phyloP scores from a whole-genome alignment of 805 yeast genomes.

The Candida rishiriensis region DNA sequence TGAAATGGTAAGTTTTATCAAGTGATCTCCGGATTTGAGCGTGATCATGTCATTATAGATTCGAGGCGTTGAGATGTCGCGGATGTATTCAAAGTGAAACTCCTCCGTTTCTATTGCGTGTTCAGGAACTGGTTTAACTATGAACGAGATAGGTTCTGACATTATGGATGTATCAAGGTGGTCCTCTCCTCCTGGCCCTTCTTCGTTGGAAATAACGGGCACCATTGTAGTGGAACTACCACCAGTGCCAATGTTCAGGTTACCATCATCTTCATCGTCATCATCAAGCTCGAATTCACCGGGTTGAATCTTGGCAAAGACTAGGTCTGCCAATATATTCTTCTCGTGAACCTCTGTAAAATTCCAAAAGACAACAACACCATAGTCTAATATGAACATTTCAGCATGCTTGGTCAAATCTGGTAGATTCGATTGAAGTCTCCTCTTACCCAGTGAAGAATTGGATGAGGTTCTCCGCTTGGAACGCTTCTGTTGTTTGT shows the following conservation, averaged over 20 bases:
- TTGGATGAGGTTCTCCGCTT: constrained; percentile 11
- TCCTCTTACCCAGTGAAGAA: constrained; percentile 11
- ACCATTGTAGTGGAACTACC: background rate
- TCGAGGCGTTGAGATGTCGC: constrained; percentile 45
- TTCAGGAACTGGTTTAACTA: constrained; percentile 73
- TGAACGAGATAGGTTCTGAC: constrained; percentile 34
- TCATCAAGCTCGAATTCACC: constrained; percentile 40
- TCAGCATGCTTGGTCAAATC: constrained; percentile 71
- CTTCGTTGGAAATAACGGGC: background rate
- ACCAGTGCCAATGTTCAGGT: constrained; percentile 1
- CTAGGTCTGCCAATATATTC: constrained; percentile 86
- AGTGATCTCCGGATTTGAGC: constrained; percentile 82
- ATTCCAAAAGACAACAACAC: constrained; percentile 98
- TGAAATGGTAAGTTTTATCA: constrained; percentile 87
- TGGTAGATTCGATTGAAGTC: constrained; percentile 21
- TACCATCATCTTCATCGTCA: constrained; percentile 38
- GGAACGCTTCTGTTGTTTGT: background rate
- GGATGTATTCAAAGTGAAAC: constrained; percentile 64
- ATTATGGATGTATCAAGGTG: too few relatives aligned
- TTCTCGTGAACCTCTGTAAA: constrained; percentile 90
- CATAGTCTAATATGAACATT: constrained; percentile 83
- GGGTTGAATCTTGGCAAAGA: constrained; percentile 49
- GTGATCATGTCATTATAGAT: constrained; percentile 95
- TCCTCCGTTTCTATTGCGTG: constrained; percentile 93
- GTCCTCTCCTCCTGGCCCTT: constrained; percentile 2